Conservation (phyloP, 768 basidiomycete species). For the Xerocomellus amylosporus region DNA sequence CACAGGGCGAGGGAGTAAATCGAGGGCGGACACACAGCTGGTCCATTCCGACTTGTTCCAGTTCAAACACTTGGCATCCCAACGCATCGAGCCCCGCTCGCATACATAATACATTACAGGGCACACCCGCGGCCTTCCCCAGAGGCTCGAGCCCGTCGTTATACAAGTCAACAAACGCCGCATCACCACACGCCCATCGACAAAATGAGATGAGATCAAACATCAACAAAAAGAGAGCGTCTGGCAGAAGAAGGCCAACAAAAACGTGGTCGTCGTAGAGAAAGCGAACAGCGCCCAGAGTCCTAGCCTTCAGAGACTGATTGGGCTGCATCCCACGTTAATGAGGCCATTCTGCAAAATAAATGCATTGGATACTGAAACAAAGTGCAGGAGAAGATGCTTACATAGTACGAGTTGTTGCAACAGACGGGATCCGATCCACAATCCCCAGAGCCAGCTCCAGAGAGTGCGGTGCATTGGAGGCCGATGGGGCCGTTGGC, state of each 20-base stretch:
- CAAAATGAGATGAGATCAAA: slow-evolving; percentile 17
- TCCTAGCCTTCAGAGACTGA: slow-evolving; percentile 7
- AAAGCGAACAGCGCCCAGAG: slow-evolving; percentile 20
- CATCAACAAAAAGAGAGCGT: slow-evolving; percentile 28
- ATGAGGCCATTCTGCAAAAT: slow-evolving; percentile 21
- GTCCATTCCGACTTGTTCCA: not conserved
- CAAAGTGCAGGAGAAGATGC: not conserved
- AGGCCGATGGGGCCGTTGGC: slow-evolving; percentile 14
- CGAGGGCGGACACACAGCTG: slow-evolving; percentile 20
- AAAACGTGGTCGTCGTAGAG: slow-evolving; percentile 9
- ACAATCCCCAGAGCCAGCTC: slow-evolving; percentile 27
- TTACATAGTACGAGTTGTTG: slow-evolving; percentile 16
- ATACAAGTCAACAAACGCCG: slow-evolving; percentile 8
- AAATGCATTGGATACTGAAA: not conserved
- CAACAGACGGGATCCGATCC: slow-evolving; percentile 24
- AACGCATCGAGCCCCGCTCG: slow-evolving; percentile 13
- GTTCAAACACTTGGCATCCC: not conserved
- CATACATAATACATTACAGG: slow-evolving; percentile 16
- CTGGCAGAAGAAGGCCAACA: slow-evolving; percentile 17
- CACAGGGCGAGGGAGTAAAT: slow-evolving; percentile 25
- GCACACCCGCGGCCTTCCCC: not conserved
- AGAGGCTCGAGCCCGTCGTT: not conserved
- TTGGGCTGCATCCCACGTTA: slow-evolving; percentile 26
- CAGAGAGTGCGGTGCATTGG: slow-evolving; percentile 18
- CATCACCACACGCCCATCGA: slow-evolving; percentile 14